These are phyloP conservation scores for Salix exigua DNA, from an alignment of 345 rosid genomes.

Conservation along the genomic window DNA sequence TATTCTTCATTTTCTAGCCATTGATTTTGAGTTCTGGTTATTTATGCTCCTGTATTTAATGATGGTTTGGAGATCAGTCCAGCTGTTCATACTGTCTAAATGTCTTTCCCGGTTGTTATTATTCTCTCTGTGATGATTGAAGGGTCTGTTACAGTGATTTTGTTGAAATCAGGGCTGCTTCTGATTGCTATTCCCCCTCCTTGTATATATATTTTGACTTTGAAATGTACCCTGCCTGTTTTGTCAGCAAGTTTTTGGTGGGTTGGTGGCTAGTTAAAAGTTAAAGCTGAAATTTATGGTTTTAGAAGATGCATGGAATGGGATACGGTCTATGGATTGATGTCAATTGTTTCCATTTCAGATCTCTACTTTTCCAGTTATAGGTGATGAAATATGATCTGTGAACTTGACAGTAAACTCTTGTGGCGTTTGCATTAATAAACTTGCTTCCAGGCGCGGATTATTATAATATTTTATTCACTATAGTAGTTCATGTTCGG, in stretches of 20 bases:
- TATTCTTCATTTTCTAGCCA: not conserved
- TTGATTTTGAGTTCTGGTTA: constrained; percentile 12
- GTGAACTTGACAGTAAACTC: not conserved
- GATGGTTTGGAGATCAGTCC: not conserved
- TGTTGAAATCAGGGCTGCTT: not conserved
- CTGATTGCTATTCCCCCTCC: no score
- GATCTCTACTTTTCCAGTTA: not conserved
- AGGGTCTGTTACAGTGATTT: not conserved
- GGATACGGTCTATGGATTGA: not conserved
- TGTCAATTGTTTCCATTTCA: not conserved
- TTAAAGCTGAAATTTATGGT: constrained; percentile 18
- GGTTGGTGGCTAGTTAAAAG: constrained; percentile 15
- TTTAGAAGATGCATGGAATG: not conserved
- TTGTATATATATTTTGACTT: not conserved
- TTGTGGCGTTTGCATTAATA: not conserved
- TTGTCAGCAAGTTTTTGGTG: not conserved
- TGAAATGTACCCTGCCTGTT: not conserved
- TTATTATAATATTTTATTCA: not conserved
- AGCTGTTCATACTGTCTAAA: not conserved
- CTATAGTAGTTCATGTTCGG: not conserved
- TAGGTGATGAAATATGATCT: not conserved
- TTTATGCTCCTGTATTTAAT: not conserved
- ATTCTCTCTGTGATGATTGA: not conserved
- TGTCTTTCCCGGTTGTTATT: not conserved
- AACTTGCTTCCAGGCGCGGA: not conserved